These are phyloP conservation scores for Ustilago curta DNA, from an alignment of 1,284 basidiomycete species.

Conservation along the genomic window DNA sequence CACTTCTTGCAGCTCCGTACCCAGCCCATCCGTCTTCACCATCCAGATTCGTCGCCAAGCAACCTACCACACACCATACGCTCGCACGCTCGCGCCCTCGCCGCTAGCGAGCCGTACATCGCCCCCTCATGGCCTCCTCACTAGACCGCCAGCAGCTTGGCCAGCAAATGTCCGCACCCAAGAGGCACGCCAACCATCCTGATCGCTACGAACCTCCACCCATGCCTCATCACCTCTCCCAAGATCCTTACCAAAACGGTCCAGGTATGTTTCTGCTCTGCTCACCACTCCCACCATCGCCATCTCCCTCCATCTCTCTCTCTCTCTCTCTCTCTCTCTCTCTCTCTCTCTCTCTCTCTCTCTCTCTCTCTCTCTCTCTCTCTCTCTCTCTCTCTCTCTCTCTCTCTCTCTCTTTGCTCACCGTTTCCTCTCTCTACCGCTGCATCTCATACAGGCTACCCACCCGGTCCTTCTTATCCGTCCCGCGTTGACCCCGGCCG, in stretches of 20 bases:
- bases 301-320: no score
- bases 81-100: not conserved
- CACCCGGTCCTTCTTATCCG: slow-evolving; percentile 40
- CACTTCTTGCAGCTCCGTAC: not conserved
- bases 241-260: slow-evolving; percentile 45
- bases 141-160: slow-evolving; percentile 50
- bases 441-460: slow-evolving; percentile 26
- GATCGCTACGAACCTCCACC: slow-evolving; percentile 52
- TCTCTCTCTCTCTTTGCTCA: no score
- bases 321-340: no score
- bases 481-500: slow-evolving; percentile 37
- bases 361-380: no score
- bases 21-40: not conserved
- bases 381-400: no score
- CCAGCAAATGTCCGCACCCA: slow-evolving; percentile 36
- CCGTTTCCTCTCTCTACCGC: not conserved
- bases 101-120: slow-evolving; percentile 6
- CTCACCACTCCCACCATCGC: not conserved
- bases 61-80: not conserved
- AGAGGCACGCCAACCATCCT: slow-evolving; percentile 40
- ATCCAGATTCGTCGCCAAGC: not conserved
- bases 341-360: no score
- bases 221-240: slow-evolving; percentile 45
- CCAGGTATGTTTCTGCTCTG: slow-evolving; percentile 30
- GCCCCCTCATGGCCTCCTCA: slow-evolving; percentile 42